Base-by-base conservation (phyloP, 768 basidiomycete genomes). In the Tremella yokohamensis region DNA sequence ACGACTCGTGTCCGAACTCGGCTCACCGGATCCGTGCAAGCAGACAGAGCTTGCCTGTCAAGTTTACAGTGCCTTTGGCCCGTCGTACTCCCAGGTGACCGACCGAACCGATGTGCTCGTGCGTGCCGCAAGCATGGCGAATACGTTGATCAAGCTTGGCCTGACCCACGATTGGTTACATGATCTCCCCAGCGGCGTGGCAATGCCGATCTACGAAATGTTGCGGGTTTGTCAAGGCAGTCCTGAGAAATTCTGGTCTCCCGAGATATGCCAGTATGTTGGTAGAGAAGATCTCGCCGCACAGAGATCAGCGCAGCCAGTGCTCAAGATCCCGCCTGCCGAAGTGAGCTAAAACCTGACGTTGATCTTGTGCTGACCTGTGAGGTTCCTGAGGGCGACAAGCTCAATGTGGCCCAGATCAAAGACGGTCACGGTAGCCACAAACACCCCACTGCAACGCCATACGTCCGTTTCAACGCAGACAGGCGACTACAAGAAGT, bases 401-500 rank as follows among this genome's bases (percentile, higher is more conserved):
- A 49, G 42, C 63, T 62, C 9, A 52, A 58, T 9, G 54, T 69
- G 38, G 60, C 58, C 3, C 57, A 66, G 20, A 47, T 66, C 25
- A 59, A 61, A 44, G 38, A 18, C 7, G 42, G 42, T 4, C n/a
- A 8, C n/a, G 42, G 42, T 6, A 22, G 22, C 42, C 42, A 16
- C n/a, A 45, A 16, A 8, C 25, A 49, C 47, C 62, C 61, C 25
- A 20, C 56, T 16, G 60, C 49, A 87, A 88, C 77, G 84, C 71
- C 88, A 0, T 84, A 84, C 52, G 87, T 92, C 49, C 84, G 94
- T 2, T 97, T 97, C 69, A 88, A 88, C 7, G 85, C 89, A 61
- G 96, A 99, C 77, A 83, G 87, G 18, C 82, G 94, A 38, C 74
- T 99, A 29, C 88, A 92, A 45, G 96, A 99, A 72, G 91, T 94